Base-by-base conservation (phyloP, 768 basidiomycete species). In the Coprinopsis marcescibilis region DNA sequence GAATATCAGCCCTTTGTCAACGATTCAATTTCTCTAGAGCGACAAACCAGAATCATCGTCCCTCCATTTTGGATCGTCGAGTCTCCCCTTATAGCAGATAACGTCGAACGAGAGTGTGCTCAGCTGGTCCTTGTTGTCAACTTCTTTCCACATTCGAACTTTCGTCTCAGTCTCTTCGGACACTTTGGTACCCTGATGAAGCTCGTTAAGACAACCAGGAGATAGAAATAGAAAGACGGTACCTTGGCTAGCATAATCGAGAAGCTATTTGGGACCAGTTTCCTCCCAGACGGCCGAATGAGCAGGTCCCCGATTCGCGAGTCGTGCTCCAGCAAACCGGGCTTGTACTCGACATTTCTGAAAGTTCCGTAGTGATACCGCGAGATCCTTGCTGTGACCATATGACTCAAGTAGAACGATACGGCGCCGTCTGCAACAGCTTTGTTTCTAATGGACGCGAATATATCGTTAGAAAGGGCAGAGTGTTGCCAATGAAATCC, bases 401-500 rank as follows among this genome's bases (percentile, higher is more conserved):
- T 57, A 32, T 59, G 62, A 26, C 59, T 52, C 20, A 64, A 46
- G 33, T 60, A 60, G 41, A 57, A 62, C 0, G 60, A 58, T 11
- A 61, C 52, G 3, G 61, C 58, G 13, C 64, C 64, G 44, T 65
- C 64, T 1, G 62, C 57, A 0, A 65, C 61, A 2, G 64, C 64
- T 45, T 65, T 64, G 30, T 61, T 61, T 40, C 62, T 64, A 49
- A 3, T 24, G 32, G 1, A 19, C 14, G 21, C 14, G 23, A 14
- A 23, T 20, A 44, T 23, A 12, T 10, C 14, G 5, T 11, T 20
- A 14, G 10, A 24, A 25, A 3, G 25, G 20, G n/a, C 12, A 32
- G 12, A 6, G 12, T 25, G 25, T 12, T 6, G 26, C n/a, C n/a
- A n/a, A 14, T 32, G 11, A 4, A 43, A 37, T 37, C 17, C 7